A percentile compares a stretch with the other conserved stretches of the same genome.
These are phyloP conservation scores for Anthostomella pinea DNA, from an alignment of 2,329 filamentous ascomycete genomes.

Conservation along the genomic window DNA sequence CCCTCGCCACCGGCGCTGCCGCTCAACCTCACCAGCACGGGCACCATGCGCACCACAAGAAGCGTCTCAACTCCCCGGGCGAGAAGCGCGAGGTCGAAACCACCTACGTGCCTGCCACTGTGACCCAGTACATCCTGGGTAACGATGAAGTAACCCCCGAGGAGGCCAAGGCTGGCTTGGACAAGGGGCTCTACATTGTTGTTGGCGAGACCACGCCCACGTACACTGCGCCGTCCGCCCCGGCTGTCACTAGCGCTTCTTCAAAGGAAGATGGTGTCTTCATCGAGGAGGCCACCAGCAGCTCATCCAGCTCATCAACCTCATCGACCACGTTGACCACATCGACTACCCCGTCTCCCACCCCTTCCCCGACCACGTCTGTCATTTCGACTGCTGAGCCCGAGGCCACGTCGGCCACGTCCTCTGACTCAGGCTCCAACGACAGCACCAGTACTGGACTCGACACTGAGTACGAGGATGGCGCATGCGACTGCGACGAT, in stretches of 20 bases:
- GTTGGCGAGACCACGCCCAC: slow-evolving; percentile 57
- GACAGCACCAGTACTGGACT: slow-evolving; percentile 47
- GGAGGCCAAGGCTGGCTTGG: slow-evolving; percentile 69
- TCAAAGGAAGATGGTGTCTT: slow-evolving; percentile 32
- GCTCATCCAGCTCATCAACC: slow-evolving; percentile 30
- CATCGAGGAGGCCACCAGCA: slow-evolving; percentile 29
- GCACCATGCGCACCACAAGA: slow-evolving; percentile 59
- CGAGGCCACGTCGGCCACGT: slow-evolving; percentile 25
- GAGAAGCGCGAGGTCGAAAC: slow-evolving; percentile 50
- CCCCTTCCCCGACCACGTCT: slow-evolving; percentile 30
- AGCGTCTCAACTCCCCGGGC: slow-evolving; percentile 45
- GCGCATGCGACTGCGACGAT: slow-evolving; percentile 63
- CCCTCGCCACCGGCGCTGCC: slow-evolving; percentile 40
- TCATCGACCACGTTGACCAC: slow-evolving; percentile 28
- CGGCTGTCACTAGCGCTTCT: slow-evolving; percentile 31
- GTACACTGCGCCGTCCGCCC: slow-evolving; percentile 43
- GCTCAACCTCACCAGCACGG: slow-evolving; percentile 59
- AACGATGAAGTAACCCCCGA: slow-evolving; percentile 58
- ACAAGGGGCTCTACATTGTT: slow-evolving; percentile 66
- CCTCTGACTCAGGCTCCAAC: slow-evolving; percentile 25
- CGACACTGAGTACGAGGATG: slow-evolving; percentile 70
- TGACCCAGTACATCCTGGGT: slow-evolving; percentile 70
- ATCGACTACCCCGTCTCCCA: slow-evolving; percentile 34
- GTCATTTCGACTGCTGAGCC: slow-evolving; percentile 26
- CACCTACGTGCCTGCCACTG: slow-evolving; percentile 58